A percentile compares a stretch with the other conserved stretches of the same genome.
phyloP scores from a whole-genome alignment of 23 red algal species.

The Pyropia haitanensis region DNA sequence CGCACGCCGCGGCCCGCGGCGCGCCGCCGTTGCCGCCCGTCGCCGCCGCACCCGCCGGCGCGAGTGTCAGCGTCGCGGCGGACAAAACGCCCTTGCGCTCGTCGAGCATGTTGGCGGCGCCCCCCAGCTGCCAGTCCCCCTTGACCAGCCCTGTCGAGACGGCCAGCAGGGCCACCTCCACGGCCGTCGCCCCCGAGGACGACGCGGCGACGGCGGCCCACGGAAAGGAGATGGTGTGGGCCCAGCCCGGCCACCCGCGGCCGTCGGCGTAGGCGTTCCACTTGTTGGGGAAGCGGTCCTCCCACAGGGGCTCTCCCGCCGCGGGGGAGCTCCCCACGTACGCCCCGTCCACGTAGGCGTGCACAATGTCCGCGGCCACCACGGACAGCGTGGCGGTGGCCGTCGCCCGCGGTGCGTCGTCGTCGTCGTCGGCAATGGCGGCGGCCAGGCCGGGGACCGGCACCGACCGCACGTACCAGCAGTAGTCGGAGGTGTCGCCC shows the following conservation, averaged over 20 bases:
- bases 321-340: slow-evolving; percentile 13
- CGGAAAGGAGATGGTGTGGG: slow-evolving; percentile 3
- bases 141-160: slow-evolving; percentile 77
- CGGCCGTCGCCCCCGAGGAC: neutral
- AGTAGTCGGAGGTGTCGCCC: slow-evolving; percentile 42
- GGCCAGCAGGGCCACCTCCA: slow-evolving; percentile 41
- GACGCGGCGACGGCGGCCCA: neutral
- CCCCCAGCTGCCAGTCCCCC: slow-evolving; percentile 85
- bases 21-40: too few relatives aligned
- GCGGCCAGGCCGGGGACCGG: neutral
- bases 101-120: slow-evolving; percentile 46
- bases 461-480: slow-evolving; percentile 39
- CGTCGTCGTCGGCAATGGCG: neutral
- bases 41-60: neutral
- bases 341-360: slow-evolving; percentile 34
- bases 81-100: slow-evolving; percentile 70
- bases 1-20: neutral
- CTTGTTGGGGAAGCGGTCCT: slow-evolving; percentile 75
- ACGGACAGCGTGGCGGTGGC: slow-evolving; percentile 6
- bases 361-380: slow-evolving; percentile 39
- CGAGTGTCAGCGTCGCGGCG: slow-evolving; percentile 1
- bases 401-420: slow-evolving; percentile 1
- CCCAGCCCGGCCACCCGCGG: slow-evolving; percentile 7
- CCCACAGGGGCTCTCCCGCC: slow-evolving; percentile 31
- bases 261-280: slow-evolving; percentile 49